Percentiles rank a stretch among this genome's conserved stretches.
Evolutionary conservation across 2,329 filamentous ascomycete genomes (phyloP).

Genomic region (Penicillium glabrum): DNA sequence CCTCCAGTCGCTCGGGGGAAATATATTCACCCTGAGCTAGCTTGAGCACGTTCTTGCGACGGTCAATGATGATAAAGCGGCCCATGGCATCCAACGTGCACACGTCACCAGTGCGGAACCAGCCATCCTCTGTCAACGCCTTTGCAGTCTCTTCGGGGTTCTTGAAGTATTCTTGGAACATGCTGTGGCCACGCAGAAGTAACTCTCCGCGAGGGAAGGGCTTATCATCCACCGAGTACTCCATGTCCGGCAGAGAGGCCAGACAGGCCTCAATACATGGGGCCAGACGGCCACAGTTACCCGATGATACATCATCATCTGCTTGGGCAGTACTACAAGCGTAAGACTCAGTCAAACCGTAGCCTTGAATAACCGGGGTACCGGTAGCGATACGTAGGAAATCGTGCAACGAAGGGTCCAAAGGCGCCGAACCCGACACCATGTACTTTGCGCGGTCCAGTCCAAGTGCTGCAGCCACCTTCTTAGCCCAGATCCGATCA

Average conservation of each 20-base stretch:
- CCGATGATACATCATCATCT: slow-evolving; percentile 68
- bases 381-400: slow-evolving; percentile 84
- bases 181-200: slow-evolving; percentile 73
- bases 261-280: slow-evolving; percentile 73
- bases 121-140: slow-evolving; percentile 80
- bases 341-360: slow-evolving; percentile 92
- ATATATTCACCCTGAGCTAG: slow-evolving; percentile 97
- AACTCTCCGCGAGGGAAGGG: slow-evolving; percentile 89
- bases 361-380: slow-evolving; percentile 80
- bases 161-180: slow-evolving; percentile 87
- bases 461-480: slow-evolving; percentile 80
- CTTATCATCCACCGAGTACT: slow-evolving; percentile 84
- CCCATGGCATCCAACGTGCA: slow-evolving; percentile 80
- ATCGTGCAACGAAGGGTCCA: slow-evolving; percentile 83
- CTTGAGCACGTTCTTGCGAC: slow-evolving; percentile 99
- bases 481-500: slow-evolving; percentile 80
- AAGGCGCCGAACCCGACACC: slow-evolving; percentile 85
- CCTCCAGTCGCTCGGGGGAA: slow-evolving; percentile 94
- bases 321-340: slow-evolving; percentile 72
- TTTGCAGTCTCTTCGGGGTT: slow-evolving; percentile 85
- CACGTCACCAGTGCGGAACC: slow-evolving; percentile 97
- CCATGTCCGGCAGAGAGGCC: slow-evolving; percentile 87
- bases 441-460: slow-evolving; percentile 71
- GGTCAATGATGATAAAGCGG: slow-evolving; percentile 90
- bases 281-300: slow-evolving; percentile 77